Evolutionary conservation across 2,329 filamentous ascomycete species (phyloP).

Genomic region (Cyphellophora attinorum): DNA sequence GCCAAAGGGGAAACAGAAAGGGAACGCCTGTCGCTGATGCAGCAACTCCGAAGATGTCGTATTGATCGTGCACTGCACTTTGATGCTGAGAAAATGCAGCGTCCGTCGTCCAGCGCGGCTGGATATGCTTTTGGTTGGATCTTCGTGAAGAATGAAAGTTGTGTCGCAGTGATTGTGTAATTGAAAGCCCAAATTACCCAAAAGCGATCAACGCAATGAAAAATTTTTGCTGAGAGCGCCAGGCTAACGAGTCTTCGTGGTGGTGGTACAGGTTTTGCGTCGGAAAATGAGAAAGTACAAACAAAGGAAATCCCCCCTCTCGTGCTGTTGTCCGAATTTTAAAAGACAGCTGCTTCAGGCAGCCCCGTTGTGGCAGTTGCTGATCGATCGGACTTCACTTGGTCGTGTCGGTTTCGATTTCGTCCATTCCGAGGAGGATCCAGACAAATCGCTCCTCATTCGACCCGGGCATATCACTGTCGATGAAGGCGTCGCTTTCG

Average conservation of each 20-base stretch:
- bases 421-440: not conserved
- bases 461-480: not conserved
- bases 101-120: too few species aligned
- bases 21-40: too few species aligned
- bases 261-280: conserved; percentile 42
- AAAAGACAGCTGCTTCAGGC: not conserved
- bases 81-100: too few species aligned
- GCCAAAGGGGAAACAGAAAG: too few species aligned
- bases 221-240: conserved; percentile 3
- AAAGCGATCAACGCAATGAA: conserved; percentile 4
- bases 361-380: not conserved
- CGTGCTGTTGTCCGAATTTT: not conserved
- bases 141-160: conserved; percentile 1
- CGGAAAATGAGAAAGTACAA: conserved; percentile 33
- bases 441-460: not conserved
- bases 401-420: not conserved
- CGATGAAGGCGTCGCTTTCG: conserved; percentile 7
- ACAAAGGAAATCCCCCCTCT: conserved; percentile 3
- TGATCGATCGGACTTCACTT: not conserved
- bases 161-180: conserved; percentile 1
- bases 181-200: conserved; percentile 5
- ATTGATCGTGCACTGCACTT: too few species aligned
- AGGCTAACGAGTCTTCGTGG: conserved; percentile 5
- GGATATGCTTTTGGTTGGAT: not conserved
- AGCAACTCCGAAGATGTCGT: too few species aligned